Percentiles rank a stretch among this genome's conserved stretches.
These are phyloP conservation scores for Epichloe sibirici DNA, from an alignment of 2,329 filamentous ascomycete species.

Conservation along the genomic window DNA sequence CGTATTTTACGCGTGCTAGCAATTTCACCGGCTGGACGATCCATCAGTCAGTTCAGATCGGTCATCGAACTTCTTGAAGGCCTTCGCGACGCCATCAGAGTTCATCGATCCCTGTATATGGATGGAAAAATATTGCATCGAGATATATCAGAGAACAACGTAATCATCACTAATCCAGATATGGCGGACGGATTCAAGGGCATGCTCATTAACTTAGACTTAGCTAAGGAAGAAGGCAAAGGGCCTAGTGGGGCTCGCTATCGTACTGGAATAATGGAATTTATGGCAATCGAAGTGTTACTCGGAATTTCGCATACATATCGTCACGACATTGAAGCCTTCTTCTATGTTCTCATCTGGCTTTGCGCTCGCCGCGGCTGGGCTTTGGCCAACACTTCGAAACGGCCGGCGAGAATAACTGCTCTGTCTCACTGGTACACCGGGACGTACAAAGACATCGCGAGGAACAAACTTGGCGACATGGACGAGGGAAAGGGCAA, in stretches of 20 bases:
- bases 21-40: conserved; percentile 5
- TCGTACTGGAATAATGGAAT: conserved; percentile 1
- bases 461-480: too few species aligned
- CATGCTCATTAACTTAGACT: conserved; percentile 6
- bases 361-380: neutral
- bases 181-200: too few species aligned
- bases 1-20: conserved; percentile 6
- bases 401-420: too few species aligned
- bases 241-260: neutral
- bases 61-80: conserved; percentile 5
- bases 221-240: conserved; percentile 4
- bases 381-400: too few species aligned
- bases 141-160: conserved; percentile 6
- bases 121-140: conserved; percentile 3
- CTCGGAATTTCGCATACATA: conserved; percentile 1
- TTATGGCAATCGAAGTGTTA: conserved; percentile 1
- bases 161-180: too few species aligned
- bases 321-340: neutral
- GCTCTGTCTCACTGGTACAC: too few species aligned
- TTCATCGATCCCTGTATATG: conserved; percentile 4
- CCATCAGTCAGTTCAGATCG: conserved; percentile 6
- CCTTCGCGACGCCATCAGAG: conserved; percentile 6
- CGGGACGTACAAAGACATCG: too few species aligned
- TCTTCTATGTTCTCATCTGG: neutral
- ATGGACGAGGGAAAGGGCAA: too few species aligned